These are phyloP conservation scores for Tetratostichococcus sp. DNA, from an alignment of 139 green algal species.

Conservation along the genomic window DNA sequence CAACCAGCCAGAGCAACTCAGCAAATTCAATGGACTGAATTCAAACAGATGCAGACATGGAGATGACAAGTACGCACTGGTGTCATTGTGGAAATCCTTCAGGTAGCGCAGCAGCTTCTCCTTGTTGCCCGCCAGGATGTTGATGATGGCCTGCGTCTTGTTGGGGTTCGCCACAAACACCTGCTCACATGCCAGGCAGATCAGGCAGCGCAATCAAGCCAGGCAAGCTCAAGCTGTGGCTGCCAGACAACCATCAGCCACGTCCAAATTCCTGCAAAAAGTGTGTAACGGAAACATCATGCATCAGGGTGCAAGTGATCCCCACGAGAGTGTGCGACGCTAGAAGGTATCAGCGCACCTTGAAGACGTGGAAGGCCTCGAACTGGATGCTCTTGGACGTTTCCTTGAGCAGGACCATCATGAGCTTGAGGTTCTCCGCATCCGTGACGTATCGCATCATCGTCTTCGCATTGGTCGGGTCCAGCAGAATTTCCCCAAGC, in stretches of 20 bases:
- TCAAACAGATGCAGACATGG: not conserved
- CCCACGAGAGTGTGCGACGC: no score
- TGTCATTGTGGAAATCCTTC: constrained; percentile 86
- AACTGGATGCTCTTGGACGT: constrained; percentile 87
- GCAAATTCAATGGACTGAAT: not conserved
- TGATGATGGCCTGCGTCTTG: constrained; percentile 77
- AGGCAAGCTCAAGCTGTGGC: no score
- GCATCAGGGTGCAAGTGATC: no score
- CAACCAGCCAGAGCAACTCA: not conserved
- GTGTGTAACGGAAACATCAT: no score
- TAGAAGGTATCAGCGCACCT: no score
- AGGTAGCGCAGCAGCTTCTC: constrained; percentile 92
- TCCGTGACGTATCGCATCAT: constrained; percentile 90
- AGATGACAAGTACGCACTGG: constrained; percentile 34
- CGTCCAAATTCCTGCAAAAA: no score
- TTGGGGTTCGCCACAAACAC: constrained; percentile 95
- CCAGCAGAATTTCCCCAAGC: constrained; percentile 88
- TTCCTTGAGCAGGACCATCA: constrained; percentile 94
- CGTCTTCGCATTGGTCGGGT: constrained; percentile 74
- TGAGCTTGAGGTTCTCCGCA: constrained; percentile 80
- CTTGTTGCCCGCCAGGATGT: constrained; percentile 83
- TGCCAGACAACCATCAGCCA: no score
- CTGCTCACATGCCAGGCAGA: constrained; percentile 22
- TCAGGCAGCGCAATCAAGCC: no score
- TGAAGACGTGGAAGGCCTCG: constrained; percentile 98